Percentiles rank a stretch among this genome's conserved stretches.
phyloP scores from a whole-genome alignment of 2,329 filamentous ascomycete genomes.

The Ceratocystis destructans region DNA sequence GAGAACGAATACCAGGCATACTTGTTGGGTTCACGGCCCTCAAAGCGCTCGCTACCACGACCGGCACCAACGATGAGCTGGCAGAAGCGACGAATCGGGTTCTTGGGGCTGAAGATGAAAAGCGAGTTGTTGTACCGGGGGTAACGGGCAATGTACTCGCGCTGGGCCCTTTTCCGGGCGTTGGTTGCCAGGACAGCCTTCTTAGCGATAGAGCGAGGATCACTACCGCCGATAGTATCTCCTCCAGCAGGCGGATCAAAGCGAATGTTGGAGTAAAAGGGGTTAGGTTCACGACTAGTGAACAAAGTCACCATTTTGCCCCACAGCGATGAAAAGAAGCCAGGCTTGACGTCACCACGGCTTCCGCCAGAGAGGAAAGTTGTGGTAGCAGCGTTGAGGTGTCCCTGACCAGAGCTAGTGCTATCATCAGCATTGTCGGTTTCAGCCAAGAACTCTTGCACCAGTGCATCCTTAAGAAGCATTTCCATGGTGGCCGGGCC shows the following conservation, averaged over 20 bases:
- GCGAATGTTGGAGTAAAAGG: constrained; percentile 69
- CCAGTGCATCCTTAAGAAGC: constrained; percentile 90
- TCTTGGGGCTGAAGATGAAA: constrained; percentile 68
- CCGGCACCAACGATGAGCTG: constrained; percentile 86
- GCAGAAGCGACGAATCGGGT: constrained; percentile 67
- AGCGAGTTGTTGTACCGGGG: constrained; percentile 87
- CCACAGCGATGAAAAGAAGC: constrained; percentile 48
- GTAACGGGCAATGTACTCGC: constrained; percentile 76
- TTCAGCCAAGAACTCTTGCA: constrained; percentile 86
- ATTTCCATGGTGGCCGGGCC: constrained; percentile 87
- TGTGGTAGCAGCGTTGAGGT: constrained; percentile 27
- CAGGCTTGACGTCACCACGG: constrained; percentile 38
- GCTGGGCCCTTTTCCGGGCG: constrained; percentile 71
- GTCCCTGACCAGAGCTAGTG: constrained; percentile 13
- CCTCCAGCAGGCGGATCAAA: constrained; percentile 63
- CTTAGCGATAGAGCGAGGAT: constrained; percentile 76
- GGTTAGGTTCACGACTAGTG: constrained; percentile 66
- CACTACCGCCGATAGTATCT: constrained; percentile 31
- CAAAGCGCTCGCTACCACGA: constrained; percentile 70
- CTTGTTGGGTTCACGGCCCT: constrained; percentile 80
- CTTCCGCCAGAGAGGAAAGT: constrained; percentile 14
- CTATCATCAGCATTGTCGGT: constrained; percentile 30
- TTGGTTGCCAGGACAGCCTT: constrained; percentile 77
- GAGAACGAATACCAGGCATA: constrained; percentile 88
- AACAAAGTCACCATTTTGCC: constrained; percentile 42